A percentile compares a stretch with the other conserved stretches of the same genome.
phyloP scores from a whole-genome alignment of 2,329 filamentous ascomycete genomes.

The Aciculosporium take region DNA sequence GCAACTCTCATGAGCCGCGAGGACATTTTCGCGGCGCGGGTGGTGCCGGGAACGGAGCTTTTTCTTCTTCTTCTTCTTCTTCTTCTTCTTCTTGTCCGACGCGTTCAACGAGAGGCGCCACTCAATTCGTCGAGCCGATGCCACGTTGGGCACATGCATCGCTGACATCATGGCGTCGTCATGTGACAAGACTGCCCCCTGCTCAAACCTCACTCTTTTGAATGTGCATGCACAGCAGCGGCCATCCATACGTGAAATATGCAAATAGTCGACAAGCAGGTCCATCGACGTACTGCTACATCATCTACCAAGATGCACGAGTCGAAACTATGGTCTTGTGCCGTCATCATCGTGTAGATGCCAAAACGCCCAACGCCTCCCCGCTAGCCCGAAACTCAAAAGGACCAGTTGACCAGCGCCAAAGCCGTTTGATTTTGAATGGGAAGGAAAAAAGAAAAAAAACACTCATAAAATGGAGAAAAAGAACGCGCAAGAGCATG shows the following conservation, averaged over 20 bases:
- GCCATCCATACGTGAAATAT: too few relatives aligned
- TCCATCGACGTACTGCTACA: neutral
- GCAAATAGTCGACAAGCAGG: too few relatives aligned
- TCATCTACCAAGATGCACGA: neutral
- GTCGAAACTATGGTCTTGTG: too few relatives aligned
- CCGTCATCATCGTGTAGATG: neutral
- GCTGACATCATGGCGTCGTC: slow-evolving; percentile 2
- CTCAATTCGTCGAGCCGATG: neutral
- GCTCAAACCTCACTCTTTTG: too few relatives aligned
- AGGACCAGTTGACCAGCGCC: too few relatives aligned
- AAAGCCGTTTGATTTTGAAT: too few relatives aligned
- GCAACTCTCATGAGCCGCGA: neutral
- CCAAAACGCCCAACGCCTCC: slow-evolving; percentile 3
- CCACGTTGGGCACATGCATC: too few relatives aligned
- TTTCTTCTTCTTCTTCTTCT: too few relatives aligned
- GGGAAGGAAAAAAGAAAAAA: neutral
- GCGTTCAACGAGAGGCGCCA: neutral
- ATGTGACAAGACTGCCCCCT: too few relatives aligned
- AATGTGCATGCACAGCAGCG: too few relatives aligned
- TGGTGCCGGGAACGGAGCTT: neutral
- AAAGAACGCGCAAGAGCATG: neutral
- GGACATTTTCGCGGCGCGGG: neutral
- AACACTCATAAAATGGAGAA: too few relatives aligned
- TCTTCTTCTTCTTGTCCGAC: too few relatives aligned
- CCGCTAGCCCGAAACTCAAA: slow-evolving; percentile 1